Conservation (phyloP, 352 stramenopile species). For the Phytophthora pistaciae region DNA sequence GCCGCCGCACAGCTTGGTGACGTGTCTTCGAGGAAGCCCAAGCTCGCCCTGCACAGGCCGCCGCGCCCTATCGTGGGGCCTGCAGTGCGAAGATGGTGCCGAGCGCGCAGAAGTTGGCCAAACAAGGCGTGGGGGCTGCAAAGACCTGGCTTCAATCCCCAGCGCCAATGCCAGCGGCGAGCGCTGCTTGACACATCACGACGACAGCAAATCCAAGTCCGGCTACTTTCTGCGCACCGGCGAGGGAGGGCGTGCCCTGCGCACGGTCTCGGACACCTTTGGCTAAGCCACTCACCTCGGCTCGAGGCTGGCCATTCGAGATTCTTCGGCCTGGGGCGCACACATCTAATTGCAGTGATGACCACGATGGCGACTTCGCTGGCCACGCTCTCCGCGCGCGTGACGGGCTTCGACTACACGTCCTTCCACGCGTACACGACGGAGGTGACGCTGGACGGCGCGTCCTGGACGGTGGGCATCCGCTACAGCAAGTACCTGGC, state of each 20-base stretch:
- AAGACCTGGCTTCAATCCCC: constrained; percentile 1
- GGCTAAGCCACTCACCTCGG: constrained; percentile 5
- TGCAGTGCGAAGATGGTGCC: constrained; percentile 29
- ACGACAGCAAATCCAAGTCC: constrained; percentile 26
- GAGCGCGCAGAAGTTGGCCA: constrained; percentile 27
- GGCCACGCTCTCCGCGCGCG: constrained; percentile 43
- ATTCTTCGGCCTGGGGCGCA: constrained; percentile 34
- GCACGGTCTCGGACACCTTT: constrained; percentile 13
- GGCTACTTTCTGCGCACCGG: constrained; percentile 26
- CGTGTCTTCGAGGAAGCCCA: background rate
- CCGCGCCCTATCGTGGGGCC: constrained; percentile 14
- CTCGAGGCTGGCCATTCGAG: constrained; percentile 33
- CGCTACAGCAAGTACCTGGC: constrained; percentile 74
- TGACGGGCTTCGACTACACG: constrained; percentile 53
- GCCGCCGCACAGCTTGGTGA: background rate
- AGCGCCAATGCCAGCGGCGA: background rate
- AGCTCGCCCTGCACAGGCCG: background rate
- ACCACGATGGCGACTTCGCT: constrained; percentile 28
- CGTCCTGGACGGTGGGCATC: constrained; percentile 47
- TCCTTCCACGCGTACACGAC: constrained; percentile 64
- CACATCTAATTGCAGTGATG: background rate
- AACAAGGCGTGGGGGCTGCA: constrained; percentile 7
- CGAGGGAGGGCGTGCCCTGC: constrained; percentile 9
- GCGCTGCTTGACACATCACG: constrained; percentile 11
- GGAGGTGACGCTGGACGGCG: constrained; percentile 36